Evolutionary conservation across 306 rosid species (phyloP).

Genomic region (Corylus heterophylla): DNA sequence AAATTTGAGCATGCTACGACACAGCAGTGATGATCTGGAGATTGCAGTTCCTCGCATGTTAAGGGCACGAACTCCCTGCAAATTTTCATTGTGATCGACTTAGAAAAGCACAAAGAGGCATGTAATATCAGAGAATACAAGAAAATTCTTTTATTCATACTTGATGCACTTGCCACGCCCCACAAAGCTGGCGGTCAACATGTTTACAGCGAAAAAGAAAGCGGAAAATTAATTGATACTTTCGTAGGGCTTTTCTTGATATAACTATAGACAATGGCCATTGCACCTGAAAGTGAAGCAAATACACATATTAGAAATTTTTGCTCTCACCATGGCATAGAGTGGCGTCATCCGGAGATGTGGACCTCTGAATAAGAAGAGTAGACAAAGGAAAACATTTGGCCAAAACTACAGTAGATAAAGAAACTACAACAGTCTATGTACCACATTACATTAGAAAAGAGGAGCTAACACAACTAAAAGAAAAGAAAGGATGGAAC

Average conservation of each 20-base stretch:
- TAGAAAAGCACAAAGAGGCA: slow-evolving; percentile 19
- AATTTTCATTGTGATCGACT: slow-evolving; percentile 18
- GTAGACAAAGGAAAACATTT: not conserved
- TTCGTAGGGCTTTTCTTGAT: slow-evolving; percentile 77
- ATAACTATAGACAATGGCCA: slow-evolving; percentile 96
- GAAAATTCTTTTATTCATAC: slow-evolving; percentile 43
- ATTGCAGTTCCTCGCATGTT: slow-evolving; percentile 85
- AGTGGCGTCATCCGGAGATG: not conserved
- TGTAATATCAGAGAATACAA: slow-evolving; percentile 20
- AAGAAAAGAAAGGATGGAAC: not conserved
- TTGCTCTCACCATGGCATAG: not conserved
- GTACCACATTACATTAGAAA: not conserved
- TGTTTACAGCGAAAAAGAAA: slow-evolving; percentile 94
- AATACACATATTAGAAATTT: slow-evolving; percentile 3
- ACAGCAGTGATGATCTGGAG: slow-evolving; percentile 88
- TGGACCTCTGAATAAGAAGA: slow-evolving; percentile 17
- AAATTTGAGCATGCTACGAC: slow-evolving; percentile 97
- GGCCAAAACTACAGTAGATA: not conserved
- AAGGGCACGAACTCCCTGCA: slow-evolving; percentile 85
- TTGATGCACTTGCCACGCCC: slow-evolving; percentile 99
- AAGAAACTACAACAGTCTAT: not conserved
- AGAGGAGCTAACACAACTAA: not conserved
- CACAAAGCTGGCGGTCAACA: slow-evolving; percentile 93
- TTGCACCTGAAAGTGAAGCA: slow-evolving; percentile 61
- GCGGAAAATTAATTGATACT: slow-evolving; percentile 89